Percentiles rank a stretch among this genome's conserved stretches.
These are phyloP conservation scores for Kodamaea derodonti DNA, from an alignment of 1,139 yeast genomes.

Conservation along the genomic window DNA sequence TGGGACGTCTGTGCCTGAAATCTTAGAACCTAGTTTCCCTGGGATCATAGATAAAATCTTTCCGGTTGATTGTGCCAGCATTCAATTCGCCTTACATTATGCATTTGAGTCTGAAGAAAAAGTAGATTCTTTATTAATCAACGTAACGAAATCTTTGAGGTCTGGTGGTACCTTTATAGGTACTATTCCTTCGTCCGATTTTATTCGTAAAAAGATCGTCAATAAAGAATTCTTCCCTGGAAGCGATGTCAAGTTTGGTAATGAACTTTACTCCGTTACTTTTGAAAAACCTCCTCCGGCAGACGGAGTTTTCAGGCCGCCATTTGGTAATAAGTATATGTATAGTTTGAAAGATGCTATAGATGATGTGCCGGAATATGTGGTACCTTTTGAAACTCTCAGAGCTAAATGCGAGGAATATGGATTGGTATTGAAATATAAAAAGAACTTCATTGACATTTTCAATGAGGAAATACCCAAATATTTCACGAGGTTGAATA, in stretches of 20 bases:
- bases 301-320: conserved; percentile 66
- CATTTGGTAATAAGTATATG: conserved; percentile 80
- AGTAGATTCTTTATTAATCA: conserved; percentile 66
- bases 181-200: conserved; percentile 90
- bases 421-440: conserved; percentile 67
- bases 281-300: conserved; percentile 74
- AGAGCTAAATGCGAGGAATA: conserved; percentile 81
- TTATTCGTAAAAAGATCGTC: conserved; percentile 61
- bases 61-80: conserved; percentile 84
- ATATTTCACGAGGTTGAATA: conserved; percentile 57
- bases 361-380: conserved; percentile 93
- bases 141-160: conserved; percentile 70
- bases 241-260: conserved; percentile 72
- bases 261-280: conserved; percentile 72
- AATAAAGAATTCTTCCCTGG: conserved; percentile 33
- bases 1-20: conserved; percentile 60
- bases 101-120: conserved; percentile 86
- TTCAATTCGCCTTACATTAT: conserved; percentile 91
- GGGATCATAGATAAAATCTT: conserved; percentile 56
- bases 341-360: conserved; percentile 90
- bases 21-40: conserved; percentile 60
- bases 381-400: conserved; percentile 91
- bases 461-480: conserved; percentile 76
- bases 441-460: conserved; percentile 77
- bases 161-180: conserved; percentile 89